Percentiles rank a stretch among this genome's conserved stretches.
These are phyloP conservation scores for Hypoxylon sp. DNA, from an alignment of 2,329 filamentous ascomycete genomes.

Conservation along the genomic window DNA sequence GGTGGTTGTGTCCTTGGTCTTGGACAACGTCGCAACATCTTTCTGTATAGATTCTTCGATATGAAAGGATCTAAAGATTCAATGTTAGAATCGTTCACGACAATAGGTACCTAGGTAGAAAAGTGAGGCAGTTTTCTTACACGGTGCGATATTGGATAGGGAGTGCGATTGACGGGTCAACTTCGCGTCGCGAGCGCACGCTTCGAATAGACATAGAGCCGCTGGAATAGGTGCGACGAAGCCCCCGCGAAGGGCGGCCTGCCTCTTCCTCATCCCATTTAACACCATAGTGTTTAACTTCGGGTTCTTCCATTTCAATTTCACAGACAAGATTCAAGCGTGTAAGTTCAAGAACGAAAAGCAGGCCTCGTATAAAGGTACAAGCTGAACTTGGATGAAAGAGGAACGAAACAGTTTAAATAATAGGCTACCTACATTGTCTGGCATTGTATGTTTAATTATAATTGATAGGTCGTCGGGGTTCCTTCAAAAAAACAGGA, in stretches of 20 bases:
- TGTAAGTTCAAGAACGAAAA: conserved; percentile 8
- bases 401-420: conserved; percentile 1
- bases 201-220: conserved; percentile 62
- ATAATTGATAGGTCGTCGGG: conserved; percentile 26
- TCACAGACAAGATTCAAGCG: conserved; percentile 1
- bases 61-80: conserved; percentile 63
- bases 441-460: conserved; percentile 1
- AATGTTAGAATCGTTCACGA: conserved; percentile 26
- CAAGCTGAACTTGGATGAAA: background rate
- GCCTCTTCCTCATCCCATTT: conserved; percentile 59
- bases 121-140: conserved; percentile 54
- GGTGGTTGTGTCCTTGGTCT: conserved; percentile 61
- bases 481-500: conserved; percentile 44
- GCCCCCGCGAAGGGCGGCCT: conserved; percentile 45
- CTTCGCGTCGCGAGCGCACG: conserved; percentile 56
- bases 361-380: background rate
- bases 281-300: conserved; percentile 49
- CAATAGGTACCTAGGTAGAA: background rate
- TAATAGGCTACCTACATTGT: conserved; percentile 14
- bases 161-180: conserved; percentile 61
- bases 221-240: conserved; percentile 52
- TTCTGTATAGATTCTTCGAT: conserved; percentile 69
- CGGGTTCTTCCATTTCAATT: conserved; percentile 49
- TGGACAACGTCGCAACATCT: conserved; percentile 58
- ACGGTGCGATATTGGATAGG: conserved; percentile 71